Evolutionary conservation across 2,329 filamentous ascomycete genomes (phyloP), one percentile per base, ranked within the genome.

Genomic region (Verticillium klebahnii): DNA sequence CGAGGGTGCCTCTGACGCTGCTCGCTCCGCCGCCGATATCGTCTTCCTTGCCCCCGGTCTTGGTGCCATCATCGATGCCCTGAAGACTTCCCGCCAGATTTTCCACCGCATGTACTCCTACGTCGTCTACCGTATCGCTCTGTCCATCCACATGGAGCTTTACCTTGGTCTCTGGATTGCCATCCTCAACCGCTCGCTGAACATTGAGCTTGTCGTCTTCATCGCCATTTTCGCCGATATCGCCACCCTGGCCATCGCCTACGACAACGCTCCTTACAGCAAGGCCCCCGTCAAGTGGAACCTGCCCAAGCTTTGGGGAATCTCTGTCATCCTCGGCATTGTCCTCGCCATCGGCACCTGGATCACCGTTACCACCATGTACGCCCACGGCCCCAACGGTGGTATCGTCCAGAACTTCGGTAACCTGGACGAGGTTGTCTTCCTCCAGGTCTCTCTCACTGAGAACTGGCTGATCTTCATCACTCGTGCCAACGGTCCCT

Each of bases 381-480:
- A 86, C 86, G 78, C 85, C 74, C 71, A 84, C 66, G 83, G 85
- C 66, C 78, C 88, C 70, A 78, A 90, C 68, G 90, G 90, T 70
- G 92, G 92, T 85, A 94, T 96, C 69, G 90, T 93, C 67, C 90
- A 96, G 83, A 94, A 95, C 80, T 91, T 89, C 70, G 92, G 92
- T 84, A 85, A 89, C 73, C 80, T 91, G 61, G 91, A 96, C 69
- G 87, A 88, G 69, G 88, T 96, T 62, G 78, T 97, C 71, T 96
- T 96, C 85, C 88, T 97, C 40, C 58, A 58, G 56, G 91, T 96
- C 75, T 92, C 91, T 14, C 85, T 96, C 60, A 93, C 92, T 64
- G 91, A 96, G 84, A 97, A 96, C 81, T 96, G 93, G 92, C 85
- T 96, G 59, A 97, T 97, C 78, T 96, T 97, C 82, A 94, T 96